Evolutionary conservation across 2,329 filamentous ascomycete genomes (phyloP), one percentile per base, ranked within the genome.

Genomic region (Hypocreales sp.): DNA sequence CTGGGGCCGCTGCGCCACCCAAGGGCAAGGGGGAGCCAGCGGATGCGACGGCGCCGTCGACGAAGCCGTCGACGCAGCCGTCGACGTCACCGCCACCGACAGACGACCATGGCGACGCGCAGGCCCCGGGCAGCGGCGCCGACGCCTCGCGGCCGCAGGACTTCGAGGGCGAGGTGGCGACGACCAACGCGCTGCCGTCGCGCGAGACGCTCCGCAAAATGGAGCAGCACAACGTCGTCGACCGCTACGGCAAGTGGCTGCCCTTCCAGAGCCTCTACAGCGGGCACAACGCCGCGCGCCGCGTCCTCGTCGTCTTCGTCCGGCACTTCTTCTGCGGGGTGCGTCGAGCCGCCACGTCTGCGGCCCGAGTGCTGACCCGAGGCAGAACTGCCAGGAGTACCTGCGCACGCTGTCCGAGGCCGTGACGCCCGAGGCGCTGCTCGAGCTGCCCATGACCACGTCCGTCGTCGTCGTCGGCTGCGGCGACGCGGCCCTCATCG

Each of bases 271-370:
- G 64, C 38, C 51, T 80, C 16, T 76, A 74, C 45, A 61, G 57
- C 19, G 67, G 68, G 4, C 56, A 48, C 25, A 65, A 66, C 29
- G 57, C 59, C 3, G 56, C 64, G 9, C 55, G 61, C 12, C 57
- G 72, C 3, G 68, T 80, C 16, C 58, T 86, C 18, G 51, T 83
- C 22, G 69, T 84, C 38, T 84, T 86, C 45, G 63, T 86, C 31
- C 66, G 79, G 24, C 79, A 84, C 53, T 86, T 84, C 51, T 83
- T 80, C 60, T 84, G 79, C 45, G 77, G 77, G 20, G 78, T 81
- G 61, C 49, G 75, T 62, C 22, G 10, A n/a, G 23, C 13, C 18
- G 22, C 27, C 27, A 7, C 19, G n/a, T n/a, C n/a, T n/a, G n/a
- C n/a, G n/a, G n/a, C n/a, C n/a, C n/a, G n/a, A n/a, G n/a, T 16